Conservation (phyloP, 768 basidiomycete genomes). For the Cystoderma amianthinum region DNA sequence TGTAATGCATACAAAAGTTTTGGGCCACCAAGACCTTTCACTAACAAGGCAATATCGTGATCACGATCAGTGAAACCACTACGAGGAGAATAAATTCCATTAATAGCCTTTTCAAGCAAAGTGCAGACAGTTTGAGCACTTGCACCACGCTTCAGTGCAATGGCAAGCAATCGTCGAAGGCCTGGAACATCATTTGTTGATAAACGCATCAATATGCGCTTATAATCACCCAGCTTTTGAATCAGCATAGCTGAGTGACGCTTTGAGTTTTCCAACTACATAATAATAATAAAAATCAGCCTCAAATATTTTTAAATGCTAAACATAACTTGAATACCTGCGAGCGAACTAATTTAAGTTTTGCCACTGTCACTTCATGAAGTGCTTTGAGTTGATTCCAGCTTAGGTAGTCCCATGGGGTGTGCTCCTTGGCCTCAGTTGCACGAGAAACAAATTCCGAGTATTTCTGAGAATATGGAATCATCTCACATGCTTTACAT, state of each 20-base stretch:
- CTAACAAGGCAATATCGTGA: slow-evolving; percentile 18
- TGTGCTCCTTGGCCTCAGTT: no score
- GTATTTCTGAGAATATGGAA: no score
- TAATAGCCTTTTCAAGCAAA: not conserved
- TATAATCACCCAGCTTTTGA: slow-evolving; percentile 5
- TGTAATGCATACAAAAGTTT: slow-evolving; percentile 16
- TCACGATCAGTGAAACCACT: slow-evolving; percentile 11
- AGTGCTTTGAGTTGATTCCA: not conserved
- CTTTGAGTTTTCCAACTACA: no score
- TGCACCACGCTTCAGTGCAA: slow-evolving; percentile 1
- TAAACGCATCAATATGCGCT: slow-evolving; percentile 7
- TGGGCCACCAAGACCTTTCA: slow-evolving; percentile 17
- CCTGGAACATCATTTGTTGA: slow-evolving; percentile 8
- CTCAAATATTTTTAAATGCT: no score
- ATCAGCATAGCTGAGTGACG: no score
- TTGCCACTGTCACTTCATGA: no score
- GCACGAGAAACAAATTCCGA: no score
- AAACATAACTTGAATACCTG: no score
- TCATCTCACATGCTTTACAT: no score
- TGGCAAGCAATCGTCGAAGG: slow-evolving; percentile 2
- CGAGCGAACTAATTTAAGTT: no score
- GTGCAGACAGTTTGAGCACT: not conserved
- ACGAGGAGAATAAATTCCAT: slow-evolving; percentile 7
- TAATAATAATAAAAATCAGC: no score
- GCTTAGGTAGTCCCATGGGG: slow-evolving; percentile 2